phyloP scores from a whole-genome alignment of 2,329 filamentous ascomycete species.

The Fusarium nodosum region DNA sequence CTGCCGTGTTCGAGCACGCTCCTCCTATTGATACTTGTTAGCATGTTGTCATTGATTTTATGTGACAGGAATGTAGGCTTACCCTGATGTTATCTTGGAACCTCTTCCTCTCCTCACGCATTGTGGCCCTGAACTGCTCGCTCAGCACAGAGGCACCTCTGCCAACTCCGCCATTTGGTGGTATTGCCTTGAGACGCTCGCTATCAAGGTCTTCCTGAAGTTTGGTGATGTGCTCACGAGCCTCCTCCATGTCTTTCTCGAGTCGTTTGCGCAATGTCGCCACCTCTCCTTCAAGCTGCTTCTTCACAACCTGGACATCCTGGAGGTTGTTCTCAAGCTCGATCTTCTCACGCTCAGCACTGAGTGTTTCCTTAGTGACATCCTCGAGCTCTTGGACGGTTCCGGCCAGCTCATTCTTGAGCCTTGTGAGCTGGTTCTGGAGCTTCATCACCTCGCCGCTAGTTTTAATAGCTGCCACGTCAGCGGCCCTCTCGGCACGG shows the following conservation, averaged over 20 bases:
- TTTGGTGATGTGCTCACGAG: slow-evolving; percentile 55
- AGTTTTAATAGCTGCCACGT: slow-evolving; percentile 67
- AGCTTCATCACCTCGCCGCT: slow-evolving; percentile 62
- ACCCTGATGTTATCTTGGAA: slow-evolving; percentile 69
- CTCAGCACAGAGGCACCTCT: slow-evolving; percentile 66
- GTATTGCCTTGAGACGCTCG: slow-evolving; percentile 62
- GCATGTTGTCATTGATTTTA: slow-evolving; percentile 13
- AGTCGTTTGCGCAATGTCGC: slow-evolving; percentile 53
- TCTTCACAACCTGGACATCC: slow-evolving; percentile 39
- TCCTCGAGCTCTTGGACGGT: slow-evolving; percentile 67
- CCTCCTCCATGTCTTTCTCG: slow-evolving; percentile 58
- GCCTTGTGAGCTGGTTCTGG: slow-evolving; percentile 62
- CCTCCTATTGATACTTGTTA: slow-evolving; percentile 60
- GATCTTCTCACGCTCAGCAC: slow-evolving; percentile 65
- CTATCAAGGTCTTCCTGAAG: slow-evolving; percentile 67
- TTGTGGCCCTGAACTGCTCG: slow-evolving; percentile 68
- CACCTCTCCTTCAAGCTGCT: slow-evolving; percentile 43
- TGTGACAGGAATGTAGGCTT: slow-evolving; percentile 41
- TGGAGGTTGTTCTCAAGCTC: slow-evolving; percentile 57
- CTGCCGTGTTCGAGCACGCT: slow-evolving; percentile 62
- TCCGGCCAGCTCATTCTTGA: slow-evolving; percentile 65
- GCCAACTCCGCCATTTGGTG: slow-evolving; percentile 52
- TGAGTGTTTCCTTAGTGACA: slow-evolving; percentile 66
- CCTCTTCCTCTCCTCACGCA: slow-evolving; percentile 70
- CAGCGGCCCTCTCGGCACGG: slow-evolving; percentile 69